Evolutionary conservation across 202 grass and related monocot species (phyloP).

Genomic region (Bolboschoenoplectus hybrid): DNA sequence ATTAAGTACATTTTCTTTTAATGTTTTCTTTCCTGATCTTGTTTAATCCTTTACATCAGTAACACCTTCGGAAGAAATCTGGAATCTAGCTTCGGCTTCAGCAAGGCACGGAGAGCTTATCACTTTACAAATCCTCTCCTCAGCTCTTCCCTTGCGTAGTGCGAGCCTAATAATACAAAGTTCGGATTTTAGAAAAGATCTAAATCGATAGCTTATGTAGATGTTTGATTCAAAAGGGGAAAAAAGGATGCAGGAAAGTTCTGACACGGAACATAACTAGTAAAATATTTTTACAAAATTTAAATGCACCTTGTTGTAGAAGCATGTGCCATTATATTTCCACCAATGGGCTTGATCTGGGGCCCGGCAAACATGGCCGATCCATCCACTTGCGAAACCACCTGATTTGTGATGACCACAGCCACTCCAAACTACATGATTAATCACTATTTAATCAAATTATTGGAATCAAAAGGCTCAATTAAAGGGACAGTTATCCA

Average conservation of each 20-base stretch:
- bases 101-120: conserved; percentile 92
- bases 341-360: conserved; percentile 79
- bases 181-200: background rate
- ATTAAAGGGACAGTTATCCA: background rate
- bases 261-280: background rate
- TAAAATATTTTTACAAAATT: background rate
- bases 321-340: conserved; percentile 99
- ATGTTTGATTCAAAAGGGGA: background rate
- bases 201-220: background rate
- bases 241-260: background rate
- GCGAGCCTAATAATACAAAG: conserved; percentile 54
- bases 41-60: conserved; percentile 82
- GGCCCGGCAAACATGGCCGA: conserved; percentile 92
- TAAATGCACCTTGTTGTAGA: conserved; percentile 54
- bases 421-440: conserved; percentile 80
- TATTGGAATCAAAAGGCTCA: conserved; percentile 17
- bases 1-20: conserved; percentile 15
- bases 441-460: conserved; percentile 34
- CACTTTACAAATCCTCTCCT: conserved; percentile 88
- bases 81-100: conserved; percentile 86
- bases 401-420: conserved; percentile 98
- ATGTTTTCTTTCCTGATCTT: conserved; percentile 21
- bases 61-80: conserved; percentile 70
- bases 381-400: conserved; percentile 97
- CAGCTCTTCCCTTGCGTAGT: conserved; percentile 85